These are phyloP conservation scores for Pichia nakasei DNA, from an alignment of 805 yeast species.

Conservation along the genomic window DNA sequence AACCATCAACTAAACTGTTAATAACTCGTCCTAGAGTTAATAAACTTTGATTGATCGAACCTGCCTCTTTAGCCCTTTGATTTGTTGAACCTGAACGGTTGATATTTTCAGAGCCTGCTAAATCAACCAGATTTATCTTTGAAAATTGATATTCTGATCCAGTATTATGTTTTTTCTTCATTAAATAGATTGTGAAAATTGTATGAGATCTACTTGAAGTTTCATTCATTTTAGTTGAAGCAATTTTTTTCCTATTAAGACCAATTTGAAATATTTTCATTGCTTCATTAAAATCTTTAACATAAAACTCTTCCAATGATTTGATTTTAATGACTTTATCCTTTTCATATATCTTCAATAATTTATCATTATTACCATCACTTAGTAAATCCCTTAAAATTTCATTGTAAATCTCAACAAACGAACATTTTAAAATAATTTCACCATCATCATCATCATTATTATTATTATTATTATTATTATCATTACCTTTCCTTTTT, in stretches of 20 bases:
- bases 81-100: conserved; percentile 79
- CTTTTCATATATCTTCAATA: conserved; percentile 33
- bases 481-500: conserved; percentile 6
- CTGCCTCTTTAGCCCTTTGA: conserved; percentile 88
- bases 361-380: conserved; percentile 21
- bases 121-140: conserved; percentile 65
- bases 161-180: conserved; percentile 29
- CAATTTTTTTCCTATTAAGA: conserved; percentile 50
- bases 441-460: conserved; percentile 31
- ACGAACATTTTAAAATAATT: conserved; percentile 40
- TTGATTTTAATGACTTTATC: conserved; percentile 40
- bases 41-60: conserved; percentile 82
- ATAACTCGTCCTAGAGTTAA: conserved; percentile 86
- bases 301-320: conserved; percentile 53
- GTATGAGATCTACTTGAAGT: conserved; percentile 71
- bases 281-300: conserved; percentile 49
- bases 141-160: conserved; percentile 22
- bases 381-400: conserved; percentile 36
- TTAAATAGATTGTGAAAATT: conserved; percentile 56
- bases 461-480: conserved; percentile 23
- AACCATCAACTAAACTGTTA: conserved; percentile 55
- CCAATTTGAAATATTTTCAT: conserved; percentile 48
- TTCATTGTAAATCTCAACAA: conserved; percentile 44
- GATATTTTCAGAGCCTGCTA: conserved; percentile 93
- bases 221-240: conserved; percentile 67